phyloP scores from a whole-genome alignment of 225 moss, liverwort and hornwort species.

The Neckera pumila region DNA sequence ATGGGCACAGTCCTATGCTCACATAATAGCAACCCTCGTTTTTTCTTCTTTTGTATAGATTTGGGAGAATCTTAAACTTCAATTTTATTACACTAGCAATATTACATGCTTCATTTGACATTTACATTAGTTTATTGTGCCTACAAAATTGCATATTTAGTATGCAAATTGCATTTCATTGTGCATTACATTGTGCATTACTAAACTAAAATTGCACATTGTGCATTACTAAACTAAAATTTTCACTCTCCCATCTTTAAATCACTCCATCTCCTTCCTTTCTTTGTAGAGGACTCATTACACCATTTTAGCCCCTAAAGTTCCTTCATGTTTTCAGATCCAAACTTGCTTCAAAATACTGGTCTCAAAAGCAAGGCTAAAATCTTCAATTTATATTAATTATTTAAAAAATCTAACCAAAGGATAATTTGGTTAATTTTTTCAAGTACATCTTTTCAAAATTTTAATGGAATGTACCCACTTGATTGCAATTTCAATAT shows the following conservation, averaged over 20 bases:
- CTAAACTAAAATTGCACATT: no score
- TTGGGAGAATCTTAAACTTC: background rate
- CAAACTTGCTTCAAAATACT: background rate
- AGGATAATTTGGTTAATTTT: background rate
- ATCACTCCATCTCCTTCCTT: background rate
- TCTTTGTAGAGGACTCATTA: background rate
- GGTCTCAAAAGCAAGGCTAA: background rate
- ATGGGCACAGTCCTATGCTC: no score
- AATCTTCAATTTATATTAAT: background rate
- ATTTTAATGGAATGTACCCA: background rate
- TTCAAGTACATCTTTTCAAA: background rate
- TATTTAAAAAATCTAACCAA: background rate
- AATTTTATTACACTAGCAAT: background rate
- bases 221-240: background rate
- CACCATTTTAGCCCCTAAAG: background rate
- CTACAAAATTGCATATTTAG: background rate
- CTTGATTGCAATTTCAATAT: background rate
- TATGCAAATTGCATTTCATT: background rate
- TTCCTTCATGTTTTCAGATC: background rate
- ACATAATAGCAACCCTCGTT: no score
- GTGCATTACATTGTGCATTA: background rate
- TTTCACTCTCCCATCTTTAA: accelerated
- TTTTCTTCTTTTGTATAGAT: background rate
- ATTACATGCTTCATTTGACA: background rate
- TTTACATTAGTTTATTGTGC: background rate